These are phyloP conservation scores for Lipomyces orientalis DNA, from an alignment of 805 yeast species.

Conservation along the genomic window DNA sequence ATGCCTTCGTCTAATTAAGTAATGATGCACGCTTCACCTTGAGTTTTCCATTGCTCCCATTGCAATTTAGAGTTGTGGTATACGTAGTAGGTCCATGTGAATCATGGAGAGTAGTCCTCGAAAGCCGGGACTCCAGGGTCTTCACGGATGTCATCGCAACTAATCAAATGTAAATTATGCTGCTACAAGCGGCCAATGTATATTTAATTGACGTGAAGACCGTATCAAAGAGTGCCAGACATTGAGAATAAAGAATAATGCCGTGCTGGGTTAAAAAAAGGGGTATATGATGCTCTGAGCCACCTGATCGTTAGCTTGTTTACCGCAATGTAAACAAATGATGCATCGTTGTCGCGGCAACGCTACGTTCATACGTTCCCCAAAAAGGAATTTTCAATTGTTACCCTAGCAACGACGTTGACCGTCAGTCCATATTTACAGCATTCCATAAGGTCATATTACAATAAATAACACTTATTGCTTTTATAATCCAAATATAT, in stretches of 20 bases:
- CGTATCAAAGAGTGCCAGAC: neutral
- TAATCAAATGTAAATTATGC: neutral
- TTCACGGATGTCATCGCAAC: slow-evolving; percentile 27
- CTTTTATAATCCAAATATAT: neutral
- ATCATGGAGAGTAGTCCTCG: slow-evolving; percentile 32
- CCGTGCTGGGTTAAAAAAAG: neutral
- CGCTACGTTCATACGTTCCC: neutral
- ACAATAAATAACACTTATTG: neutral
- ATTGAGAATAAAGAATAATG: neutral
- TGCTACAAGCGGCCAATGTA: neutral
- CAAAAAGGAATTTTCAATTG: too few relatives aligned
- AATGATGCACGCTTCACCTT: slow-evolving; percentile 7
- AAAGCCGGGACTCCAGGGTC: slow-evolving; percentile 31
- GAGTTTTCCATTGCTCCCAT: slow-evolving; percentile 12
- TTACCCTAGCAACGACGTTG: too few relatives aligned
- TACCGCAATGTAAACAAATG: neutral
- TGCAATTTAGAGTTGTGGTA: neutral
- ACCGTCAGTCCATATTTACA: neutral
- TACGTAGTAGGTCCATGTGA: slow-evolving; percentile 10
- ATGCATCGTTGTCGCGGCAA: neutral
- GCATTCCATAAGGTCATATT: neutral
- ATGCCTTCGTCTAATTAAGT: neutral
- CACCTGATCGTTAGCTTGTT: neutral
- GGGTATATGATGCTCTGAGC: neutral
- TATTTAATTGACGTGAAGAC: neutral